Conservation (phyloP, 164 flowering plant species). For the Santalum album region DNA sequence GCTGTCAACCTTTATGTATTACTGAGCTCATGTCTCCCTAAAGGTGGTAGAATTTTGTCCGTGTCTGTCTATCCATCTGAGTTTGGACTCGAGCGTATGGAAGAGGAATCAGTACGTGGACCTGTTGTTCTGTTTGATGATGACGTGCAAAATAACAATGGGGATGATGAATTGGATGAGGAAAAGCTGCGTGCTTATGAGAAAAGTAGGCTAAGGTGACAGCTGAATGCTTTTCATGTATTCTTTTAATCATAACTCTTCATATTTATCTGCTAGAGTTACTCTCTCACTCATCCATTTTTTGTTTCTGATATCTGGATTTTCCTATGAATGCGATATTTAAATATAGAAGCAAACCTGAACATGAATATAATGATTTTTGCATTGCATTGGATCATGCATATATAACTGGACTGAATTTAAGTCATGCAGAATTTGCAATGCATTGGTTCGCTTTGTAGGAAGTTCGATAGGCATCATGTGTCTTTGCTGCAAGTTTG, state of each 20-base stretch:
- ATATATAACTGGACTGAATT: no score
- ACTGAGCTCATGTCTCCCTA: slow-evolving; percentile 71
- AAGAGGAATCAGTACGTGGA: slow-evolving; percentile 84
- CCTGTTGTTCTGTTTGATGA: slow-evolving; percentile 70
- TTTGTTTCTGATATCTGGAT: no score
- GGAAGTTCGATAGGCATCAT: not conserved
- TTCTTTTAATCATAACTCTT: not conserved
- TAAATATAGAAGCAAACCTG: no score
- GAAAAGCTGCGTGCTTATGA: slow-evolving; percentile 81
- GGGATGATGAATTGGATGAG: slow-evolving; percentile 40
- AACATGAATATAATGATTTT: no score
- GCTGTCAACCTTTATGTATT: slow-evolving; percentile 65
- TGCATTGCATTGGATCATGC: no score
- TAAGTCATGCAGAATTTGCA: not conserved
- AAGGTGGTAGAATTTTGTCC: slow-evolving; percentile 61
- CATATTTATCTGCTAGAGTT: not conserved
- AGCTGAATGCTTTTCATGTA: not conserved
- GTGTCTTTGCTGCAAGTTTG: not conserved
- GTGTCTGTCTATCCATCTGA: slow-evolving; percentile 92
- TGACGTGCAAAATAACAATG: slow-evolving; percentile 29
- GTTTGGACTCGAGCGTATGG: slow-evolving; percentile 85
- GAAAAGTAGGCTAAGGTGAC: slow-evolving; percentile 61
- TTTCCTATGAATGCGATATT: no score
- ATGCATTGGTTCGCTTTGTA: not conserved
- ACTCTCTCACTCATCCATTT: no score